Conservation (phyloP, 2,329 filamentous ascomycete genomes). For the Colletotrichum siamense region DNA sequence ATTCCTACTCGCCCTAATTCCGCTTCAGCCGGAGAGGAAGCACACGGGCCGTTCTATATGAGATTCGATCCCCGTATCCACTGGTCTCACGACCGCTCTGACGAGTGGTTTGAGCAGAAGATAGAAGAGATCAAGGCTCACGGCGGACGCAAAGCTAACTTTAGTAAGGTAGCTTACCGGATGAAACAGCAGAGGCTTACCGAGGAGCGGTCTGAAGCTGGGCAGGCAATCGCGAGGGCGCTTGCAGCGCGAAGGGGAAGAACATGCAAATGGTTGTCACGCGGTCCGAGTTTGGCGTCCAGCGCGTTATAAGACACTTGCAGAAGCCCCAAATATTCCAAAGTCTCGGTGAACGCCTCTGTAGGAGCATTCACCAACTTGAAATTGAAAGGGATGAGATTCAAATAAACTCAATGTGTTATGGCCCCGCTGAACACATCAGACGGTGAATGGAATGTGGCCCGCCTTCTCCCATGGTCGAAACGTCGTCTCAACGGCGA, state of each 20-base stretch:
- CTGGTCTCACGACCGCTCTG: slow-evolving; percentile 46
- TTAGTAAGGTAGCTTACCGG: slow-evolving; percentile 49
- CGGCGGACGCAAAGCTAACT: slow-evolving; percentile 54
- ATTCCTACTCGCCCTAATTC: not conserved
- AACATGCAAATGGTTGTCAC: no score
- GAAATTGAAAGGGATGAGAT: no score
- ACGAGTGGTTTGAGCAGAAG: slow-evolving; percentile 53
- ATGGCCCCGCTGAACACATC: no score
- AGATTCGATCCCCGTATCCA: slow-evolving; percentile 58
- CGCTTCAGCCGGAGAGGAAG: slow-evolving; percentile 14
- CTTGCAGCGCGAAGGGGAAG: not conserved
- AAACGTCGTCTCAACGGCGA: no score
- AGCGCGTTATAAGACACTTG: no score
- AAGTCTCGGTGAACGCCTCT: no score
- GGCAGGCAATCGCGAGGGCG: not conserved
- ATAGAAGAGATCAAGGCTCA: slow-evolving; percentile 54
- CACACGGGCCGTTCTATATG: slow-evolving; percentile 41
- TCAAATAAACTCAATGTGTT: no score
- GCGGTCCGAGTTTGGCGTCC: no score
- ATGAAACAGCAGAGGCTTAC: slow-evolving; percentile 35
- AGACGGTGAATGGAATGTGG: no score
- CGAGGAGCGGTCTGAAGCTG: slow-evolving; percentile 15
- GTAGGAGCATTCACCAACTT: no score
- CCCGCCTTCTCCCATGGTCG: no score
- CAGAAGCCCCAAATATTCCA: no score